Conservation (phyloP, 495 filamentous ascomycete genomes). For the Penicillium coprophilum region DNA sequence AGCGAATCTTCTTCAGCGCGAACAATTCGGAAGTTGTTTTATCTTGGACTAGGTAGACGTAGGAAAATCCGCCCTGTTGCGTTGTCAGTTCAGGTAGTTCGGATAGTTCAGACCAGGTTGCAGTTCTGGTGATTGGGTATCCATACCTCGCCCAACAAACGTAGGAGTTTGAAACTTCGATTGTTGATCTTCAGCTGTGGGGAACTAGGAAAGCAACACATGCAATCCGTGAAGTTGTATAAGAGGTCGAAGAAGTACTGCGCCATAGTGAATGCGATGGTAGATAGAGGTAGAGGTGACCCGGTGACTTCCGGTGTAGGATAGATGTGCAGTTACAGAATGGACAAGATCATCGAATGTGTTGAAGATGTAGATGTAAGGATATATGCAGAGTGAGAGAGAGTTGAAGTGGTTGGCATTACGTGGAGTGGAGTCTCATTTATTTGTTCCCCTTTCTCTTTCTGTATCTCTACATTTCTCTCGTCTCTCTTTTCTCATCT, state of each 20-base stretch:
- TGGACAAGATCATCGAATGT: no score
- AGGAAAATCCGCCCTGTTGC: conserved; percentile 86
- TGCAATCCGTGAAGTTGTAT: conserved; percentile 88
- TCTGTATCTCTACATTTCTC: neutral
- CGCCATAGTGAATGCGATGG: conserved; percentile 56
- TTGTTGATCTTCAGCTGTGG: conserved; percentile 94
- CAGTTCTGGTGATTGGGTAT: conserved; percentile 10
- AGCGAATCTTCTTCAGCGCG: conserved; percentile 97
- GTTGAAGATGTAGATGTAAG: conserved; percentile 9
- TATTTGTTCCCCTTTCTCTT: conserved; percentile 32
- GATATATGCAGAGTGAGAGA: conserved; percentile 16
- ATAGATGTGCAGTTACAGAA: no score
- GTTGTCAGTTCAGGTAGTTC: conserved; percentile 12
- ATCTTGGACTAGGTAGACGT: conserved; percentile 97
- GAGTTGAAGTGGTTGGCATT: conserved; percentile 7
- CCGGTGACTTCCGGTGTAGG: neutral
- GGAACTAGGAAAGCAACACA: conserved; percentile 91
- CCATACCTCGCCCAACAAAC: conserved; percentile 81
- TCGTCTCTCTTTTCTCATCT: neutral
- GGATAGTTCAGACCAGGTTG: conserved; percentile 8
- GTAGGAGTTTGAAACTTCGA: conserved; percentile 90
- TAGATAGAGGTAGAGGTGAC: neutral
- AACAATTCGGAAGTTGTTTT: conserved; percentile 76
- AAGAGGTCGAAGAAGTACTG: conserved; percentile 85
- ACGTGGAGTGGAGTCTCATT: conserved; percentile 10